Base-by-base conservation (phyloP, 148 eudicot species). In the Rhododendron kiyosumense region DNA sequence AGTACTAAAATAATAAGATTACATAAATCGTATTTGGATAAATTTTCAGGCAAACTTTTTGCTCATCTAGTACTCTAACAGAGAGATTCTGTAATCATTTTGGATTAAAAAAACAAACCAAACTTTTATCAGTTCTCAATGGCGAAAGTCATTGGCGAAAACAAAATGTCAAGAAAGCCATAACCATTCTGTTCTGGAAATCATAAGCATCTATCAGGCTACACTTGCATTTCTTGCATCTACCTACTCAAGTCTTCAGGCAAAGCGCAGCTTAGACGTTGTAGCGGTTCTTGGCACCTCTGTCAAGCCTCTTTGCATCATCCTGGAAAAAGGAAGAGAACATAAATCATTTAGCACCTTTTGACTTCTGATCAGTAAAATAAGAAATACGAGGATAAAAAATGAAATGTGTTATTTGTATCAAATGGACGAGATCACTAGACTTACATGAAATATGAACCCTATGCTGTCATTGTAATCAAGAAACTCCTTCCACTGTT, bases 401-500 rank as follows among this genome's bases (percentile, higher is more conserved):
- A 1, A 52, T 52, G 15, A 51, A 11, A 81, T 4, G 59, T 3
- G 18, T 59, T 5, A 3, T 5, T 24, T 32, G 10, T 17, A 76
- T 18, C 34, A 24, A 13, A 28, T 13, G 36, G 32, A 61, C 3
- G 13, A 73, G 10, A 75, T 18, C 11, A 43, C 46, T 82, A 5
- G 14, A 36, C 96, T 88, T 92, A 95, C 98, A 87, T 95, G 98
- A 84, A 94, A 90, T 82, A 94, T 92, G 89, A 90, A 95, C n/a
- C 97, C 97, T 7, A 95, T 92, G 84, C 17, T 73, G 1, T 92
- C 98, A 48, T 89, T 92, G 92, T 88, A 89, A 85, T 94, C 98
- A 65, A 95, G 93, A 78, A 94, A 90, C 90, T 91, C 90, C 89
- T 95, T 94, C 98, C 96, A 95, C 88, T 95, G 98, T 36, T 73